phyloP scores from a whole-genome alignment of 2,329 filamentous ascomycete genomes.

The Arthrocladium fulminans region DNA sequence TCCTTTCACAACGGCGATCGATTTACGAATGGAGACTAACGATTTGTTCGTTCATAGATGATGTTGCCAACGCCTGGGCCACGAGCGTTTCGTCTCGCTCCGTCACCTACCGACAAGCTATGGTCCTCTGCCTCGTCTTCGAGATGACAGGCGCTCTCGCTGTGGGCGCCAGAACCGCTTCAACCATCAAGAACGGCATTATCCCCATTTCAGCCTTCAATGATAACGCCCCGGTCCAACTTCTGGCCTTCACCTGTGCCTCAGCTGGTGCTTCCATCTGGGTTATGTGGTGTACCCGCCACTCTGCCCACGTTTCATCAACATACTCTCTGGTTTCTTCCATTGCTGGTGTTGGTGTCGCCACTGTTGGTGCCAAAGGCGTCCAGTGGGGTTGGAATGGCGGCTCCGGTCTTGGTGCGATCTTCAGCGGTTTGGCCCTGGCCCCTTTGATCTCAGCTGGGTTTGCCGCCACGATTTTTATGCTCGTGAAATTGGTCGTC shows the following conservation, averaged over 20 bases:
- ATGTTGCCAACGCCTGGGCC: slow-evolving; percentile 78
- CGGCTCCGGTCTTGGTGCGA: slow-evolving; percentile 61
- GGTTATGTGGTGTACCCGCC: slow-evolving; percentile 71
- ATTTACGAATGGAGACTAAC: slow-evolving; percentile 15
- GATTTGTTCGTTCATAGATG: slow-evolving; percentile 48
- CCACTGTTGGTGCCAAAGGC: slow-evolving; percentile 51
- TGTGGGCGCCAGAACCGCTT: slow-evolving; percentile 60
- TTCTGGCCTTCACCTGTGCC: slow-evolving; percentile 58
- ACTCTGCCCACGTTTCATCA: slow-evolving; percentile 65
- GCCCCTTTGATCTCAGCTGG: slow-evolving; percentile 57
- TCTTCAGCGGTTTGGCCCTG: slow-evolving; percentile 63
- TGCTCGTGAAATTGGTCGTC: slow-evolving; percentile 62
- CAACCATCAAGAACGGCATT: slow-evolving; percentile 73
- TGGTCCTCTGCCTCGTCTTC: slow-evolving; percentile 57
- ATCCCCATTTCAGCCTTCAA: slow-evolving; percentile 53
- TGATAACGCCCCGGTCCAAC: slow-evolving; percentile 55
- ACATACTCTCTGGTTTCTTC: slow-evolving; percentile 64
- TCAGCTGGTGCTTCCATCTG: slow-evolving; percentile 58
- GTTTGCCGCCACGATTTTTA: slow-evolving; percentile 61
- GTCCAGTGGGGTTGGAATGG: slow-evolving; percentile 63
- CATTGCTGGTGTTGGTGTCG: slow-evolving; percentile 61
- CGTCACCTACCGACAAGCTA: slow-evolving; percentile 60
- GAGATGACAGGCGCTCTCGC: slow-evolving; percentile 59
- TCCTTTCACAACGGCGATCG: not conserved
- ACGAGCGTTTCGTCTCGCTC: slow-evolving; percentile 75